Evolutionary conservation across 495 filamentous ascomycete species (phyloP).

Genomic region (Glonium stellatum): DNA sequence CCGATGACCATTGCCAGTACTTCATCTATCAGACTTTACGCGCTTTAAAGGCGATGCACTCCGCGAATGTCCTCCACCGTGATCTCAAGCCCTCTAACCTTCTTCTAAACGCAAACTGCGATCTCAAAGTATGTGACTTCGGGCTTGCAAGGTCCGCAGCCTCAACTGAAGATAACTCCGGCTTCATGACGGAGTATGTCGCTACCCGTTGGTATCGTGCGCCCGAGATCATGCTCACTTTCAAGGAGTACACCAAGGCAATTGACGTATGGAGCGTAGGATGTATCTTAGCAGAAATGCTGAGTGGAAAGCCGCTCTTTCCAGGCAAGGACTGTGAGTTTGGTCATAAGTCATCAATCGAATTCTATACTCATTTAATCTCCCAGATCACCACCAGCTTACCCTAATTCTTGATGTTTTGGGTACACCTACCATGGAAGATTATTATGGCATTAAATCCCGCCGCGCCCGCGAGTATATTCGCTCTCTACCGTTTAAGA

Average conservation of each 20-base stretch:
- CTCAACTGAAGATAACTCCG: constrained; percentile 95
- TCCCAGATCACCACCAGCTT: constrained; percentile 89
- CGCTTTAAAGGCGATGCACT: constrained; percentile 97
- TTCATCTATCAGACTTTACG: constrained; percentile 51
- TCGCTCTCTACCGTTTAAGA: constrained; percentile 99
- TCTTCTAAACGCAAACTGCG: constrained; percentile 96
- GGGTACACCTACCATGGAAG: constrained; percentile 98
- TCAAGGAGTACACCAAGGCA: constrained; percentile 99
- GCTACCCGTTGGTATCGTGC: constrained; percentile 98
- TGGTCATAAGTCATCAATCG: constrained; percentile 17
- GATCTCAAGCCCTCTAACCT: constrained; percentile 96
- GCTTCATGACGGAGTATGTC: constrained; percentile 99
- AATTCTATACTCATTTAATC: constrained; percentile 24
- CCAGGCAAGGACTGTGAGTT: constrained; percentile 96
- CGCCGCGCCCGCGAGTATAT: constrained; percentile 97
- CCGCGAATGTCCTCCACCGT: constrained; percentile 92
- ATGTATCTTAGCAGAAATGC: constrained; percentile 99
- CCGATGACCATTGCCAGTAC: constrained; percentile 64
- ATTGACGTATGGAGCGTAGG: constrained; percentile 99
- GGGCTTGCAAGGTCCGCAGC: constrained; percentile 91
- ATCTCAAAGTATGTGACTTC: constrained; percentile 99
- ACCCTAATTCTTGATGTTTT: constrained; percentile 97
- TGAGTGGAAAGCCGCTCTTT: constrained; percentile 97
- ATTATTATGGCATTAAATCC: constrained; percentile 99
- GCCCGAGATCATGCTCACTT: constrained; percentile 98